Evolutionary conservation across 208 protist genomes (phyloP).

Genomic region (Leishmania tarentolae): DNA sequence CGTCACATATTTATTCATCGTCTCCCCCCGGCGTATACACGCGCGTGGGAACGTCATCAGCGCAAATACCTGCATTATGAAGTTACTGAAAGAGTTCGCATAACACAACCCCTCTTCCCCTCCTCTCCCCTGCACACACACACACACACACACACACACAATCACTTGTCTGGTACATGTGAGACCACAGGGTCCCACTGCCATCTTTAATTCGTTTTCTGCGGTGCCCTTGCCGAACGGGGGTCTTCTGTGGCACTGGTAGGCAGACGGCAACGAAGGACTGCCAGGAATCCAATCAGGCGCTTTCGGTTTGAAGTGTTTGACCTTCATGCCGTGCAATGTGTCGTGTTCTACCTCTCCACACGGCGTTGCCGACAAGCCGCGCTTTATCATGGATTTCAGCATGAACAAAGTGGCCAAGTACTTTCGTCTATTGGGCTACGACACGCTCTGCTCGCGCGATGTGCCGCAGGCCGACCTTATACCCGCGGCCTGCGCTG

Average conservation of each 20-base stretch:
- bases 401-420: slow-evolving; percentile 79
- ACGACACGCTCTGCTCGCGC: slow-evolving; percentile 62
- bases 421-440: slow-evolving; percentile 77
- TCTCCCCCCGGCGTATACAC: not conserved
- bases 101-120: not conserved
- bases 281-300: not conserved
- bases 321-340: slow-evolving; percentile 18
- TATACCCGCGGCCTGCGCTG: slow-evolving; percentile 30
- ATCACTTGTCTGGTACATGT: not conserved
- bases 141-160: not conserved
- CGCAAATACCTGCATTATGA: not conserved
- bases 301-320: not conserved
- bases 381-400: slow-evolving; percentile 73
- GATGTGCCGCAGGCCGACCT: slow-evolving; percentile 44
- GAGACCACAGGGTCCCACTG: not conserved
- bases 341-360: slow-evolving; percentile 22
- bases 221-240: not conserved
- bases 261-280: not conserved
- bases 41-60: not conserved
- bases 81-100: not conserved
- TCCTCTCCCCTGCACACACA: not conserved
- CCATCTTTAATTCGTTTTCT: not conserved
- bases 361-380: slow-evolving; percentile 22
- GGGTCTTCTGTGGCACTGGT: not conserved
- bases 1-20: not conserved